A percentile compares a stretch with the other conserved stretches of the same genome.
phyloP scores from a whole-genome alignment of 2,329 filamentous ascomycete genomes.

The Trichoderma hamatum region DNA sequence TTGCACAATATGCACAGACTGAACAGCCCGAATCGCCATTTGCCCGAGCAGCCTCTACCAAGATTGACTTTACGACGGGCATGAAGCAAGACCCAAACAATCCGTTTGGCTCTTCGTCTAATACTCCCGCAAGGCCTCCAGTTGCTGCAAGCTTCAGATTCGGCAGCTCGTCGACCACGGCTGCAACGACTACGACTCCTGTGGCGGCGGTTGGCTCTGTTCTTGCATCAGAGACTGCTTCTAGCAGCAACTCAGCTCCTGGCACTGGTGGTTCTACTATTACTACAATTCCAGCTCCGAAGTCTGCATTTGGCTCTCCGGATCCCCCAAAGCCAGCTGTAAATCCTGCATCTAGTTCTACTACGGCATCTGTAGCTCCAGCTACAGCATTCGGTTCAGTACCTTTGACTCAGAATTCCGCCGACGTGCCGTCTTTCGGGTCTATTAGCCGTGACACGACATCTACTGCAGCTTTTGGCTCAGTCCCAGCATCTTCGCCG shows the following conservation, averaged over 20 bases:
- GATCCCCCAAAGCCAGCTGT: background rate
- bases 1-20: background rate
- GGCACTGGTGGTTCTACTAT: background rate
- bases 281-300: background rate
- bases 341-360: background rate
- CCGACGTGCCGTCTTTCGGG: background rate
- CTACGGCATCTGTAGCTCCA: background rate
- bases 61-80: background rate
- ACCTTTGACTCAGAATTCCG: background rate
- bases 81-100: background rate
- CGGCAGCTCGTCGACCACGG: background rate
- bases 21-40: background rate
- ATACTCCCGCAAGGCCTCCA: background rate
- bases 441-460: background rate
- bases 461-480: background rate
- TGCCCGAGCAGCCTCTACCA: background rate
- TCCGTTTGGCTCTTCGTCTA: background rate
- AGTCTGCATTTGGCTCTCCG: background rate
- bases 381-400: background rate
- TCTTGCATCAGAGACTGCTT: no score
- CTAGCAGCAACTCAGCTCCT: background rate
- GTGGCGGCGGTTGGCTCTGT: background rate
- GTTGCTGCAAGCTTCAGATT: background rate
- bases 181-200: background rate
- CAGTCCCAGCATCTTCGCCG: no score